These are phyloP conservation scores for Phytophthora fragariae DNA, from an alignment of 352 stramenopile genomes.

Conservation along the genomic window DNA sequence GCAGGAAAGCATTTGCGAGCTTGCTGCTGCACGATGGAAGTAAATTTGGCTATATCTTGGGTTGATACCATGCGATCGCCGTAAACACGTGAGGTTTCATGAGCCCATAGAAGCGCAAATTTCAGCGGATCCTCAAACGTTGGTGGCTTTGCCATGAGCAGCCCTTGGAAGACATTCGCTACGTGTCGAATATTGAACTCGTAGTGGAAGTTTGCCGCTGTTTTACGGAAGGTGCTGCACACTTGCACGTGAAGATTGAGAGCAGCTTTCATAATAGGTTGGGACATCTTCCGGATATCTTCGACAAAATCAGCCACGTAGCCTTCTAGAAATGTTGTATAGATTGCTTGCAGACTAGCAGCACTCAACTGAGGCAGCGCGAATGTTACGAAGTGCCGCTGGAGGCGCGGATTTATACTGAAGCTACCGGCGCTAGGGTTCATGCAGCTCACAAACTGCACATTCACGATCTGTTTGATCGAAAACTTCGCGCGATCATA, in stretches of 20 bases:
- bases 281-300: constrained; percentile 90
- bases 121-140: constrained; percentile 90
- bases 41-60: constrained; percentile 90
- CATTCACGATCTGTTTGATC: constrained; percentile 93
- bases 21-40: constrained; percentile 88
- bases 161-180: constrained; percentile 94
- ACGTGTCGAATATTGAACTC: constrained; percentile 98
- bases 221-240: constrained; percentile 89
- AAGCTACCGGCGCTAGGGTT: constrained; percentile 95
- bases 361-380: constrained; percentile 89
- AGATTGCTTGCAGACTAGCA: constrained; percentile 93
- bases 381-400: constrained; percentile 97
- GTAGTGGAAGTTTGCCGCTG: constrained; percentile 97
- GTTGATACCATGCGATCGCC: constrained; percentile 92
- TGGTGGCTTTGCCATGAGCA: constrained; percentile 90
- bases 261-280: constrained; percentile 87
- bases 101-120: constrained; percentile 95
- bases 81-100: constrained; percentile 97
- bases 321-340: constrained; percentile 95
- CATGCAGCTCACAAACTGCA: constrained; percentile 96
- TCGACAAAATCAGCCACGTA: constrained; percentile 95
- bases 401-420: constrained; percentile 93
- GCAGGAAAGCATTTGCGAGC: constrained; percentile 93
- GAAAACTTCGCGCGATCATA: constrained; percentile 95
- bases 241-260: constrained; percentile 92